Percentiles rank a stretch among this genome's conserved stretches.
These are phyloP conservation scores for Aurantiochytrium sp. DNA, from an alignment of 108 stramenopile species.

Conservation along the genomic window DNA sequence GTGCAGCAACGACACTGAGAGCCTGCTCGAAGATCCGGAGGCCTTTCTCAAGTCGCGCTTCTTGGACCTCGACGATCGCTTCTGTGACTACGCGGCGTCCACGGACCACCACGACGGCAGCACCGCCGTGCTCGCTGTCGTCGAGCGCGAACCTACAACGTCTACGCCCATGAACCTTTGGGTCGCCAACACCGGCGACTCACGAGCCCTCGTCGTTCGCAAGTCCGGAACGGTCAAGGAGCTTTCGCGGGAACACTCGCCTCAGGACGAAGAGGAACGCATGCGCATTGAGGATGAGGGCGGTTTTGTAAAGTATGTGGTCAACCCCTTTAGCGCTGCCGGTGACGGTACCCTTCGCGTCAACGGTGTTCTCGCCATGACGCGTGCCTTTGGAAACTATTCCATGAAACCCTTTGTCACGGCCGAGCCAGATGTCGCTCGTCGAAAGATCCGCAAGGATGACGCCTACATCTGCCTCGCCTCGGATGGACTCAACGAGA, in stretches of 20 bases:
- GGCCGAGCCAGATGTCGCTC: neutral
- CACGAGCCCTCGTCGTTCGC: neutral
- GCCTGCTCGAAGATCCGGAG: neutral
- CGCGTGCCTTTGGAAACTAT: constrained; percentile 10
- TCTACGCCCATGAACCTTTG: neutral
- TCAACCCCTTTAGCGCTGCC: neutral
- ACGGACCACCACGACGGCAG: neutral
- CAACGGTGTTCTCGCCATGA: neutral
- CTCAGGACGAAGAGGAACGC: neutral
- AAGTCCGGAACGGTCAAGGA: neutral
- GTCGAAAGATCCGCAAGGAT: neutral
- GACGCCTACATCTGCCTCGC: neutral
- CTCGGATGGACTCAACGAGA: neutral
- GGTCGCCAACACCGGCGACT: neutral
- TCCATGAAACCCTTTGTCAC: constrained; percentile 9
- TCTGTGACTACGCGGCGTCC: neutral
- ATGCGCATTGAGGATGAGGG: neutral
- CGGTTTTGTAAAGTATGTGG: neutral
- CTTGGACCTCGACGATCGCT: neutral
- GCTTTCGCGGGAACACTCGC: neutral
- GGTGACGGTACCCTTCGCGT: neutral
- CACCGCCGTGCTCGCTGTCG: neutral
- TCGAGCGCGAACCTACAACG: neutral
- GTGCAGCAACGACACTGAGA: neutral
- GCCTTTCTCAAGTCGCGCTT: neutral